phyloP scores from a whole-genome alignment of 1,284 basidiomycete genomes.

The Pseudomicrostroma phylloplanum region DNA sequence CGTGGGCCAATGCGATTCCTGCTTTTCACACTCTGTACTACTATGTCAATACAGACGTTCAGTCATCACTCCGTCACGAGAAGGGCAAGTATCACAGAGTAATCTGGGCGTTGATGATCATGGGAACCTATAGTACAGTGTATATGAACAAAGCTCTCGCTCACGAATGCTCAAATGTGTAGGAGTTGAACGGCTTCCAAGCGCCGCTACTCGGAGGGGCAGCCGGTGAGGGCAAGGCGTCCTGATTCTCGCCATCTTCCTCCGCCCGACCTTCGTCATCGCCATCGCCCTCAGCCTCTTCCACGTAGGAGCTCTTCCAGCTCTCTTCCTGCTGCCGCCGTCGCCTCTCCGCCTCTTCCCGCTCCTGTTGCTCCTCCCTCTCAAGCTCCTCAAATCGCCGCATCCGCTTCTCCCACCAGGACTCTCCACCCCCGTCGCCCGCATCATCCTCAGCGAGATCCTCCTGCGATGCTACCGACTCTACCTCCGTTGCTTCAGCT shows the following conservation, averaged over 20 bases:
- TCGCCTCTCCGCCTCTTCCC: no score
- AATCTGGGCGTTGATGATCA: no score
- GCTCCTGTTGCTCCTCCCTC: no score
- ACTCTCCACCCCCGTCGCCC: conserved; percentile 78
- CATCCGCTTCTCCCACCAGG: conserved; percentile 78
- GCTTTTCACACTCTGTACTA: neutral
- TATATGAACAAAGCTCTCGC: no score
- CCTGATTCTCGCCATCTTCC: conserved; percentile 41
- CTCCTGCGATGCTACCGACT: neutral
- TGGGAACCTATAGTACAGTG: no score
- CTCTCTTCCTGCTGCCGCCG: conserved; percentile 67
- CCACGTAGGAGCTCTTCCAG: conserved; percentile 50
- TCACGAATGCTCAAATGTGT: no score
- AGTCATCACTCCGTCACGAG: no score
- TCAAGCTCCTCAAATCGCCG: conserved; percentile 55
- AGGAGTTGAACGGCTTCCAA: no score
- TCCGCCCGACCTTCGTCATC: neutral
- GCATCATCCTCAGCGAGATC: conserved; percentile 52
- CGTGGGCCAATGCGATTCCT: neutral
- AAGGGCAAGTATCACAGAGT: no score
- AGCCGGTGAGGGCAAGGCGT: conserved; percentile 59
- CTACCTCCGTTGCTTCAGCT: neutral
- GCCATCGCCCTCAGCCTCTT: neutral
- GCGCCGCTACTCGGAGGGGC: conserved; percentile 47
- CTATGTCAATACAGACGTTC: neutral